Base-by-base conservation (phyloP, 257 asterid genomes). In the Perilla frutescens region DNA sequence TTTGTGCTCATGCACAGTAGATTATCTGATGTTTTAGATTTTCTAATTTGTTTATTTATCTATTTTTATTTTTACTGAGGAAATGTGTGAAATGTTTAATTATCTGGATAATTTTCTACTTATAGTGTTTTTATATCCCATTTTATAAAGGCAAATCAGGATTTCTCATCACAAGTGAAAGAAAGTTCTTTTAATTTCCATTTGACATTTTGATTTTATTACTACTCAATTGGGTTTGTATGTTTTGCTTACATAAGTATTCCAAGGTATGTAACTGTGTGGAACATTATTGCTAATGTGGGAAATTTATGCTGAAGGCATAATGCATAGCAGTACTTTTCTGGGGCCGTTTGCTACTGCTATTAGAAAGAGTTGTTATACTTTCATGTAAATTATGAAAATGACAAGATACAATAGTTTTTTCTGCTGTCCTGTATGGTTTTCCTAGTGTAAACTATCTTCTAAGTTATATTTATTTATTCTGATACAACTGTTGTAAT, bases 71-170 rank as follows among this genome's bases (percentile, higher is more conserved):
- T 76, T 71, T 62, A 10, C 68, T 61, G 50, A 45, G 74, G 41
- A 76, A 36, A 34, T 43, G 13, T 39, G 37, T 48, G 15, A 68
- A 34, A 40, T 62, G 5, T 66, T 70, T 26, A 49, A 56, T 40
- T 59, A 2, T 70, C 61, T 68, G 11, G 71, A 62, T 40, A 40
- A 31, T 63, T 41, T 73, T 40, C 8, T 47, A 37, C 72, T 51
- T 57, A 40, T 39, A 43, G 20, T 69, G 53, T 62, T 55, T 31
- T 43, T 32, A 66, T 8, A 37, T 53, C 39, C 58, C 62, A 41
- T 62, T 26, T n/a, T 59, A 70, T 43, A 63, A 58, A 41, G 68
- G 63, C 44, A 71, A 63, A 75, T 49, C 60, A 70, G 40, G 26
- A 49, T 29, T 57, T 60, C 48, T 36, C 13, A 55, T 29, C 51